phyloP scores from a whole-genome alignment of 768 basidiomycete species.

The Piloderma croceum region DNA sequence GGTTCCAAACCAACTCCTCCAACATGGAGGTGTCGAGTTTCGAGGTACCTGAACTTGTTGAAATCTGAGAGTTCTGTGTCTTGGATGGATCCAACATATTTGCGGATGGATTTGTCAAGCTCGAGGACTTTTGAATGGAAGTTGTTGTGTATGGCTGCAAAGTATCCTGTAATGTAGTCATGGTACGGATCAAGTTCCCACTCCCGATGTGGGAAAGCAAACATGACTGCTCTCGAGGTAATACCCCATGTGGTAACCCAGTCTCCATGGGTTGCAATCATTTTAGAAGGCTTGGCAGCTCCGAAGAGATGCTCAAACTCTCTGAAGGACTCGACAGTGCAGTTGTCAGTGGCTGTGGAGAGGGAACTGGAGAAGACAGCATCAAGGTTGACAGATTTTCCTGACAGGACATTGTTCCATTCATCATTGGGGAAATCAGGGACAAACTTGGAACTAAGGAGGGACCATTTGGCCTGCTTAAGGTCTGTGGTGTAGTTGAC shows the following conservation, averaged over 20 bases:
- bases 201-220: slow-evolving; percentile 6
- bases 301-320: slow-evolving; percentile 13
- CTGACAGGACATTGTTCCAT: slow-evolving; percentile 1
- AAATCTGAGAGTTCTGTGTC: slow-evolving; percentile 5
- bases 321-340: slow-evolving; percentile 1
- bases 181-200: slow-evolving; percentile 2
- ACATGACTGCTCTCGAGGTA: neutral
- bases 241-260: slow-evolving; percentile 8
- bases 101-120: slow-evolving; percentile 7
- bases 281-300: neutral
- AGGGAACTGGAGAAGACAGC: slow-evolving; percentile 1
- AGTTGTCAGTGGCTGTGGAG: no score
- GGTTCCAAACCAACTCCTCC: no score
- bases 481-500: no score
- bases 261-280: slow-evolving; percentile 2
- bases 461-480: no score
- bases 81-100: neutral
- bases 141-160: neutral
- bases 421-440: slow-evolving; percentile 1
- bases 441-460: no score
- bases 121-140: slow-evolving; percentile 7
- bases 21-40: no score
- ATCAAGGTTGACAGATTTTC: slow-evolving; percentile 1
- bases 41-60: slow-evolving; percentile 4
- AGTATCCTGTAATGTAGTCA: slow-evolving; percentile 3